Base-by-base conservation (phyloP, 768 basidiomycete genomes). In the Ramaria sp. region DNA sequence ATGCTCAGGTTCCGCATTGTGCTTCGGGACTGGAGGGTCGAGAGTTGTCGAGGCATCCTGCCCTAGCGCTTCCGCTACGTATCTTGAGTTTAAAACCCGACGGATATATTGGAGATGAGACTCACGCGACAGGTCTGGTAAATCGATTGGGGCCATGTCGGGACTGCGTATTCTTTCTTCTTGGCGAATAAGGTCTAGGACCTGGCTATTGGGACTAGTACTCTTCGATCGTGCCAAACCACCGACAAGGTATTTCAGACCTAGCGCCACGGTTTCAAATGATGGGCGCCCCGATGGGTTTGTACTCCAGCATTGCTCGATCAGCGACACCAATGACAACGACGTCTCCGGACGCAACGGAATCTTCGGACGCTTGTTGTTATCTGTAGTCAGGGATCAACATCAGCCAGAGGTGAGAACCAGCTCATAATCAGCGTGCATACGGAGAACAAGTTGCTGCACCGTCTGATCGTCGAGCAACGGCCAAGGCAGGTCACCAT, bases 401-500 rank as follows among this genome's bases (percentile, higher is more conserved):
- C 55, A 50, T 62, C 61, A 65, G 45, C 25, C 36, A 9, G 22
- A 44, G 20, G 39, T 57, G 57, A 22, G 10, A 56, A 47, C 41
- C 32, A 55, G 42, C 18, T 7, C 6, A 28, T 48, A 34, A 4
- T 3, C 18, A 3, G n/a, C 25, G 3, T 1, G 64, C 72, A 43
- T 52, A 81, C 80, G 67, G 6, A 78, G 59, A 13, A 85, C 78
- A 25, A 77, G 71, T 52, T 70, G 69, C 27, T 70, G 69, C 25
- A 85, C 77, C 0, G 71, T 66, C 5, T 72, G 70, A 51, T 83
- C 79, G 48, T 78, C 73, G 56, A 72, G 64, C 12, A 68, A 61
- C 3, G 70, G 65, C 79, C 81, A 84, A 1, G 83, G 81, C 49
- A 82, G 64, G 52, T 76, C 73, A 4, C 82, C 83, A 68, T 79